Base-by-base conservation (phyloP, 1,139 yeast genomes). In the Lodderomyces elongisporus region DNA sequence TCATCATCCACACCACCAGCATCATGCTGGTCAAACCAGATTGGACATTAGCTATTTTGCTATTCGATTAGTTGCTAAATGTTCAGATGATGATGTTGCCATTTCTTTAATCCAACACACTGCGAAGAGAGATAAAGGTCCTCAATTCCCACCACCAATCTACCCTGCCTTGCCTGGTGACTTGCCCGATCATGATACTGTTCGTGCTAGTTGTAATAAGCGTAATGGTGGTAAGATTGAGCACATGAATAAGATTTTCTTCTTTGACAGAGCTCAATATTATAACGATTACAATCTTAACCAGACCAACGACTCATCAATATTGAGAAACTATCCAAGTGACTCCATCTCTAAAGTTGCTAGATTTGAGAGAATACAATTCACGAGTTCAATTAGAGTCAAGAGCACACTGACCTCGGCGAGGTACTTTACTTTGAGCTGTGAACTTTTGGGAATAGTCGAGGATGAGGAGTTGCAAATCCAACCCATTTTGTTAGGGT, bases 91-190 rank as follows among this genome's bases (percentile, higher is more conserved):
- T 33, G 66, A 60, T 25, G 61, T 64, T 3, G 58, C 65, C 13
- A 71, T 77, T 18, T 60, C 61, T 22, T 60, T 79, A 42, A 67
- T 79, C 17, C 85, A 79, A 44, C 85, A 79, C 44, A 79, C 87
- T 0, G 80, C 85, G 1, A 79, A 79, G 52, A 59, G 87, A 44
- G 85, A 79, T 46, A 75, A 74, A 47, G 87, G 85, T 0, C 85
- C 85, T 0, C 85, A 78, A 51, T 67, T 70, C 42, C 59, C 73
- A 4, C 84, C 85, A 0, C 78, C 79, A 18, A 61, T 72, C 7
- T 71, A 67, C 42, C 78, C 83, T 2, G 68, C 77, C 2, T 69
- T 78, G 9, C 81, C 83, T 2, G 77, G 83, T 0, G 62, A 58
- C 15, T 54, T 79, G 28, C 85, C 85, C 0, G 65, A 60, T 38